Base-by-base conservation (phyloP, 306 rosid genomes). In the Vigna radiata region DNA sequence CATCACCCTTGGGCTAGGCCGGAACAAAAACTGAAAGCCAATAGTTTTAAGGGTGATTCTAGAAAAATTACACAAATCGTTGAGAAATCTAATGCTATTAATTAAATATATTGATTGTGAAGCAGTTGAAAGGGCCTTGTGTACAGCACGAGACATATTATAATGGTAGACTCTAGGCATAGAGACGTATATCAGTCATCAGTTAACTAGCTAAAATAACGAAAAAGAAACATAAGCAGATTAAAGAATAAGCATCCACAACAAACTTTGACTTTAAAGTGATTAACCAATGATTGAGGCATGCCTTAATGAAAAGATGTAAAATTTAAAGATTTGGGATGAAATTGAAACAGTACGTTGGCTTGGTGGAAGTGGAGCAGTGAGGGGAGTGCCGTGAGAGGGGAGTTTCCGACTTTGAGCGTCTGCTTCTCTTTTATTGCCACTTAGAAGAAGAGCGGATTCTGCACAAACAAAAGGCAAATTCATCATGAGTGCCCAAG, bases 361-460 rank as follows among this genome's bases (percentile, higher is more conserved):
- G 84, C 91, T 89, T 65, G 77, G 84, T 39, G 88, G 85, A 78
- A 81, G 33, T 15, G 90, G 77, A 54, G 77, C 83, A 31, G 71
- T 84, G n/a, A 78, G 14, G 25, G 88, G 87, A 10, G 79, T 83
- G 65, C 61, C 89, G 64, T 82, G 60, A 73, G 82, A 61, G 6
- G 72, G 72, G 8, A 44, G 78, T n/a, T 72, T 87, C 87, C 81
- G 84, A 6, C 55, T 27, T 16, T 29, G 68, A 23, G 80, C 19
- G 48, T 21, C 37, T 15, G 84, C 66, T 43, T 70, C 71, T 1
- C 78, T 81, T 67, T 65, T 70, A 48, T 60, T 68, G 15, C 74
- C 77, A 68, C 88, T 81, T 11, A 88, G 85, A 56, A 83, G 87
- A 70, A 93, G 65, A 0, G 91, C 18, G 7, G 91, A 86, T 78